Evolutionary conservation across 2,329 filamentous ascomycete species (phyloP).

Genomic region (Stemphylium beticola): DNA sequence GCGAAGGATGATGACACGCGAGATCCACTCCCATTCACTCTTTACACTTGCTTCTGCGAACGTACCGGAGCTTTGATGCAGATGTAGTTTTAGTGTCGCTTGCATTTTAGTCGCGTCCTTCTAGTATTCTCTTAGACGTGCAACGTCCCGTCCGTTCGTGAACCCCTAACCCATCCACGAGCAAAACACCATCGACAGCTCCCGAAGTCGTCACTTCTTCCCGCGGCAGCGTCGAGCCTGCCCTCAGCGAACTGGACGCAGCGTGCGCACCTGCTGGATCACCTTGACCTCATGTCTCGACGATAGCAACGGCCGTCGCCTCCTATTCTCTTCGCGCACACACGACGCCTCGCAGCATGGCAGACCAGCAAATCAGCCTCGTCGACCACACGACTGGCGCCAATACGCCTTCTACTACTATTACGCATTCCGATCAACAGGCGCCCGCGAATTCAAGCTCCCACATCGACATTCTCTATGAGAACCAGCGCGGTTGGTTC

Average conservation of each 20-base stretch:
- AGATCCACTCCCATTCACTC: conserved; percentile 1
- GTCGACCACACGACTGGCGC: conserved; percentile 60
- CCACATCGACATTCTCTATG: conserved; percentile 82
- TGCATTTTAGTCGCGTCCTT: conserved; percentile 3
- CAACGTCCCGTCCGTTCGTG: conserved; percentile 10
- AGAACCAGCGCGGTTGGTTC: conserved; percentile 92
- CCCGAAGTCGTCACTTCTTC: not conserved
- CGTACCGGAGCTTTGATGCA: conserved; percentile 7
- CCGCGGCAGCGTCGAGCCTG: not conserved
- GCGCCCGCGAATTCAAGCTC: conserved; percentile 28
- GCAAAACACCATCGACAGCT: not conserved
- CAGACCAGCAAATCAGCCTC: conserved; percentile 71
- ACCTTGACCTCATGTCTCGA: conserved; percentile 34
- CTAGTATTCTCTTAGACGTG: conserved; percentile 6
- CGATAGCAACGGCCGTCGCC: conserved; percentile 36
- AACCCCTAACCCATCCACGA: conserved; percentile 26
- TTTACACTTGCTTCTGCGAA: conserved; percentile 9
- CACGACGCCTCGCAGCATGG: conserved; percentile 24
- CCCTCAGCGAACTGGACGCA: not conserved
- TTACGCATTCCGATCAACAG: conserved; percentile 20
- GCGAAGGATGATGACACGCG: conserved; percentile 5
- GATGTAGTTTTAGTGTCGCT: not conserved
- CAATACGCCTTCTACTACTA: conserved; percentile 31
- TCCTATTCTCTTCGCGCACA: conserved; percentile 7
- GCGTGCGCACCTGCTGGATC: conserved; percentile 28